These are phyloP conservation scores for Ceratocystis destructans DNA, from an alignment of 2,329 filamentous ascomycete genomes.

Conservation along the genomic window DNA sequence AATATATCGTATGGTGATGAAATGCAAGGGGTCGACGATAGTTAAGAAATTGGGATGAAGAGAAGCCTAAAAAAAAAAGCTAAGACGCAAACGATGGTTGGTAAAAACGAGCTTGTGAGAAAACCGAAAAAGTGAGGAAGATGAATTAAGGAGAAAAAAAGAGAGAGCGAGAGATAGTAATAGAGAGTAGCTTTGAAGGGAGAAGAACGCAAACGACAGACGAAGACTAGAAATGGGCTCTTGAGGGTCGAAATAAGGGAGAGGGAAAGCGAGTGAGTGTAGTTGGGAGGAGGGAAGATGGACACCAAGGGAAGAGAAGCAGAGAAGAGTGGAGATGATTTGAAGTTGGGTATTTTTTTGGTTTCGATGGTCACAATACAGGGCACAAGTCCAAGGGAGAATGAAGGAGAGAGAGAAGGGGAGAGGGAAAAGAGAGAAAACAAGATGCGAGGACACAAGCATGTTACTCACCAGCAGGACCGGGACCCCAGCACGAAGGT, in stretches of 20 bases:
- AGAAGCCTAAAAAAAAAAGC: background rate
- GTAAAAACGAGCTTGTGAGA: constrained; percentile 3
- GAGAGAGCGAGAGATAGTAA: background rate
- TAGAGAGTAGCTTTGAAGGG: background rate
- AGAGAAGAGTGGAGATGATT: constrained; percentile 8
- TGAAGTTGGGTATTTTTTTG: background rate
- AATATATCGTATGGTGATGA: constrained; percentile 2
- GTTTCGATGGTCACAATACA: constrained; percentile 7
- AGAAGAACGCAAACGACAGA: constrained; percentile 8
- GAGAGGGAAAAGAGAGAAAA: background rate
- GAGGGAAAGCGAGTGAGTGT: background rate
- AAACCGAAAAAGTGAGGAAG: background rate
- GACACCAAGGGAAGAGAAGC: constrained; percentile 6
- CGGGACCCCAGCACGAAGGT: too few species aligned
- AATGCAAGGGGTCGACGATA: constrained; percentile 10
- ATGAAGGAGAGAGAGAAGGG: background rate
- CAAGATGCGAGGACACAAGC: background rate
- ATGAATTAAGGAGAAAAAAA: background rate
- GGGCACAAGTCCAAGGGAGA: background rate
- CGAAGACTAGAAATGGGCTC: background rate
- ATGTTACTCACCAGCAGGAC: too few species aligned
- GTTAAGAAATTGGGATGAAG: background rate
- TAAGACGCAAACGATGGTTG: background rate
- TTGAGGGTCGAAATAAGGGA: constrained; percentile 8
- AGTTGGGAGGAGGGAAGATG: background rate